Evolutionary conservation across 495 filamentous ascomycete species (phyloP), one percentile per base, ranked within the genome.

Genomic region (Cenococcum geophilum): DNA sequence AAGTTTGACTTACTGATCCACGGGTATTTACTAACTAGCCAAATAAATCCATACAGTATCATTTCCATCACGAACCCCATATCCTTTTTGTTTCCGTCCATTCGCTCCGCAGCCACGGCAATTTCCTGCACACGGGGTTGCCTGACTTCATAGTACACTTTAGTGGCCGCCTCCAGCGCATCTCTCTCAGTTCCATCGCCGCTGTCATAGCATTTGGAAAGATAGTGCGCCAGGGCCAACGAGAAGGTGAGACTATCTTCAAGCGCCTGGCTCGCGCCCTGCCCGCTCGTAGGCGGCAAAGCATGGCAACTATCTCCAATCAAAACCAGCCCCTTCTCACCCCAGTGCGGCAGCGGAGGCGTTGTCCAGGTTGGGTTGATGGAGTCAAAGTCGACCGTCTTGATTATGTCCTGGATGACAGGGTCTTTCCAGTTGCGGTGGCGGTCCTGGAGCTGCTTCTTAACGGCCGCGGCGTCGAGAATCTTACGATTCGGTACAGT

Each of bases 351-450:
- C 27, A 84, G 75, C 22, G 74, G 68, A 5, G 77, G 77, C 3
- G 75, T 70, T 5, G 76, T 79, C 77, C 79, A 83, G 10, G 76
- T 80, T 21, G 80, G 80, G 61, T 82, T 83, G 59, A 83, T 73
- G 62, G 67, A 76, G 42, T 80, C 66, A 4, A 83, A 72, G 0
- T 69, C 55, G 0, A 74, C 63, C 1, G 67, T 66, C 11, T 62
- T 47, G 5, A 83, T 57, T 43, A 83, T 74, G 25, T 73, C 69
- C 45, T 74, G 73, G 23, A 85, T 69, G 16, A 80, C 74, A 0
- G 81, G 81, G 52, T 83, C 78, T 21, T 70, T 70, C 79, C 79
- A 82, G 16, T 71, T 42, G 2, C 62, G 62, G 55, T 83, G 79
- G 14, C 81, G 74, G 57, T 75, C 64, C 5, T 68, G 71, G 21